Base-by-base conservation (phyloP, 2,329 filamentous ascomycete genomes). In the Trichoderma aggressivum region DNA sequence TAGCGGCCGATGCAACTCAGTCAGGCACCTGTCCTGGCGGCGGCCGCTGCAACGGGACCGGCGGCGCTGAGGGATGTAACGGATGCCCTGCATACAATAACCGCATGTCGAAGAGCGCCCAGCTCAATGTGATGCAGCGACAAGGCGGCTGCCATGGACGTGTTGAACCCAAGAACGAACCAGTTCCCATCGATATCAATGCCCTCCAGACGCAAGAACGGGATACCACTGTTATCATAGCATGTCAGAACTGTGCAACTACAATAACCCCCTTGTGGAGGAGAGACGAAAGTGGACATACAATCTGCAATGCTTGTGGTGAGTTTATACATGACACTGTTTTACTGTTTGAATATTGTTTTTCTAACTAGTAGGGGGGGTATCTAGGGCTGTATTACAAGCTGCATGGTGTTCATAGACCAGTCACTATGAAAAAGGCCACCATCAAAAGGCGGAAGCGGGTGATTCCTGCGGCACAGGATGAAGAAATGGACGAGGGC, bases 231-330 rank as follows among this genome's bases (percentile, higher is more conserved):
- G 80, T 82, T 28, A 89, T 97, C 26, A 94, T 97, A 74, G 94
- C 96, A 14, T 99, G 96, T 76, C 94, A 98, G 79, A 99, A 99
- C 78, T 99, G 96, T 80, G 93, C 91, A 34, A 99, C 96, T 14
- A 98, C 96, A 0, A 95, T 98, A 70, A 99, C 96, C 55, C 96
- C 96, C 16, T 85, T 99, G 16, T 99, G 96, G 96, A 89, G 96
- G 78, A 88, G 96, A 77, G 96, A 98, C 79, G 95, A 97, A 81
- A 91, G 91, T 75, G 96, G 96, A 2, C 94, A 98, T 82, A 97
- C 95, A 6, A 99, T 99, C 74, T 99, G 96, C 84, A 99, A 99
- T 81, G 96, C 96, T 65, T 99, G 96, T 84, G 96, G 94, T 97
- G 87, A 79, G 91, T 87, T 56, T 24, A 16, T n/a, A 8, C 26